A percentile compares a stretch with the other conserved stretches of the same genome.
These are phyloP conservation scores for Pseudogymnoascus destructans DNA, from an alignment of 2,329 filamentous ascomycete genomes.

Conservation along the genomic window DNA sequence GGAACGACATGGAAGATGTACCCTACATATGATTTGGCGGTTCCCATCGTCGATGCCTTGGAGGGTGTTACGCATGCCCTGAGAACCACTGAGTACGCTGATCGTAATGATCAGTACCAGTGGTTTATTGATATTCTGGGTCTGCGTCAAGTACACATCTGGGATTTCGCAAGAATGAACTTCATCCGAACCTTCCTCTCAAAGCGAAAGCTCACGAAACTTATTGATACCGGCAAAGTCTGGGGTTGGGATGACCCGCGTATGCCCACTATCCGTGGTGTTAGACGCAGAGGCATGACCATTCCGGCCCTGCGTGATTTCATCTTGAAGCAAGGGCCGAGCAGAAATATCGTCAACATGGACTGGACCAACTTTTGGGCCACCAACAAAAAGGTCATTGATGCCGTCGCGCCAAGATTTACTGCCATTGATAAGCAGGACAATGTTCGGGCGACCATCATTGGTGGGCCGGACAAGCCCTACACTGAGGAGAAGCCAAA, in stretches of 20 bases:
- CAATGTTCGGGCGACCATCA: constrained; percentile 56
- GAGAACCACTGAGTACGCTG: constrained; percentile 75
- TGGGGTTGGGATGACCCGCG: constrained; percentile 80
- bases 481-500: constrained; percentile 66
- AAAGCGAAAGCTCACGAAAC: constrained; percentile 75
- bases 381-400: constrained; percentile 39
- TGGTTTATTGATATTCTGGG: constrained; percentile 69
- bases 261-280: constrained; percentile 73
- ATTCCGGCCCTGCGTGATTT: constrained; percentile 69
- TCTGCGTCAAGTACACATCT: constrained; percentile 67
- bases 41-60: constrained; percentile 65
- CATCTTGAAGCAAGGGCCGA: constrained; percentile 72
- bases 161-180: constrained; percentile 77
- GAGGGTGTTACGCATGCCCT: constrained; percentile 77
- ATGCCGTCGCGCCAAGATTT: constrained; percentile 59
- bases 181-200: constrained; percentile 72
- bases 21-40: constrained; percentile 78
- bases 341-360: constrained; percentile 71
- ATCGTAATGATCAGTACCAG: constrained; percentile 75
- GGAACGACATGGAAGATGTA: constrained; percentile 74
- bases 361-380: constrained; percentile 66
- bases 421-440: constrained; percentile 58
- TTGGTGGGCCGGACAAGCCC: constrained; percentile 47
- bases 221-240: constrained; percentile 63
- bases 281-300: constrained; percentile 66